These are phyloP conservation scores for Persicaria maculosa DNA, from an alignment of 148 eudicot genomes.

Conservation along the genomic window DNA sequence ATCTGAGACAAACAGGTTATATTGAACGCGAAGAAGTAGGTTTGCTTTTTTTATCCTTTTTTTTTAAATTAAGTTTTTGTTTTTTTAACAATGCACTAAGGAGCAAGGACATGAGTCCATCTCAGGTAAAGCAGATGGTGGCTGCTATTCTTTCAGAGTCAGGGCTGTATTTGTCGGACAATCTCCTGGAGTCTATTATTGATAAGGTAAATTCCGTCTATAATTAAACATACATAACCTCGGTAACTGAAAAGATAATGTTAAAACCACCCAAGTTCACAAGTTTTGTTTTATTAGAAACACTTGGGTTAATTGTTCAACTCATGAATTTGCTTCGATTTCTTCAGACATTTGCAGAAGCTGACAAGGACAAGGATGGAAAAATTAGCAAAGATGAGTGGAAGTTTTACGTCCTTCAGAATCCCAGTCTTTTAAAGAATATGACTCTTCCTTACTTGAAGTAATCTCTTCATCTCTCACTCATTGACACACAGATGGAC, in stretches of 20 bases:
- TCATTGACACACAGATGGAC: too few species aligned
- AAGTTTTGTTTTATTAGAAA: neutral
- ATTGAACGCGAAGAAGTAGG: slow-evolving; percentile 98
- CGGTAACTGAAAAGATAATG: neutral
- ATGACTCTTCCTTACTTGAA: slow-evolving; percentile 15
- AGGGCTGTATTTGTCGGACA: slow-evolving; percentile 63
- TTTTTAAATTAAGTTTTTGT: neutral
- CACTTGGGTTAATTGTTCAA: neutral
- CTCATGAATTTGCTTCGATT: neutral
- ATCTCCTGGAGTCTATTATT: slow-evolving; percentile 66
- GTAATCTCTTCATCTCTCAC: slow-evolving; percentile 1
- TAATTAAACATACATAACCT: neutral
- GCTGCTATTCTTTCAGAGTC: slow-evolving; percentile 74
- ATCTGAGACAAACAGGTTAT: slow-evolving; percentile 85
- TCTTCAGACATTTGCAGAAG: slow-evolving; percentile 44
- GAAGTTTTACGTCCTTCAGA: slow-evolving; percentile 38
- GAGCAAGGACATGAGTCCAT: neutral
- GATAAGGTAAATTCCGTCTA: slow-evolving; percentile 43
- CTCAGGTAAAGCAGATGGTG: slow-evolving; percentile 91
- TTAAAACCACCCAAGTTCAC: neutral
- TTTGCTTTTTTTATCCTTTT: slow-evolving; percentile 6
- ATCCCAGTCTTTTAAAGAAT: slow-evolving; percentile 39
- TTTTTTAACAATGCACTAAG: neutral
- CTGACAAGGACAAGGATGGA: slow-evolving; percentile 45
- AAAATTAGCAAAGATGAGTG: slow-evolving; percentile 46